Percentiles rank a stretch among this genome's conserved stretches.
Conservation (phyloP, 2,329 filamentous ascomycete genomes). For the Hymenoscyphus albidus region DNA sequence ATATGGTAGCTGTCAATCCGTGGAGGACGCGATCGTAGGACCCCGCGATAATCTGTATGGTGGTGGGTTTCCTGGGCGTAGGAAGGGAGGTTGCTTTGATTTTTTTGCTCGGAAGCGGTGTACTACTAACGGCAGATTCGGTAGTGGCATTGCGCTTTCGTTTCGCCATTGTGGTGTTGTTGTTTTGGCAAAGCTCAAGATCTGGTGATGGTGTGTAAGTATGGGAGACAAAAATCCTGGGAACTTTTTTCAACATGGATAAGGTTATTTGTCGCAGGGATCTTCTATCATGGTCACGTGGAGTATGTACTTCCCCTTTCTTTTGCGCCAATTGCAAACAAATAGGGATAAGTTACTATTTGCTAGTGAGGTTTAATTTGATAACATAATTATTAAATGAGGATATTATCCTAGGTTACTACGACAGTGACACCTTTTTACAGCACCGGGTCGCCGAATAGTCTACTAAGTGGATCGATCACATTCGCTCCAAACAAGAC, state of each 20-base stretch:
- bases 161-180: slow-evolving; percentile 31
- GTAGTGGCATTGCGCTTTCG: slow-evolving; percentile 31
- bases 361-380: no score
- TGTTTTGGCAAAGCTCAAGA: slow-evolving; percentile 4
- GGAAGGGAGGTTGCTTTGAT: slow-evolving; percentile 23
- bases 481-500: background rate
- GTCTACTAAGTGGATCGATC: background rate
- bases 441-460: background rate
- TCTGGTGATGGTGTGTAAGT: background rate
- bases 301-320: background rate
- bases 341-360: background rate
- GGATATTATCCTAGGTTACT: no score
- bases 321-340: background rate
- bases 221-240: background rate
- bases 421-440: background rate
- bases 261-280: background rate
- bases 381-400: no score
- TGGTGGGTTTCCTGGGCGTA: slow-evolving; percentile 39
- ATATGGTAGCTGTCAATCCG: slow-evolving; percentile 75
- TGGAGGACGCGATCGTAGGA: slow-evolving; percentile 94
- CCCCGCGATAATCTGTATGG: slow-evolving; percentile 86
- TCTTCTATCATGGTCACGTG: background rate
- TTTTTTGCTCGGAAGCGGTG: slow-evolving; percentile 26
- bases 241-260: background rate
- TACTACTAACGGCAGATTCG: slow-evolving; percentile 16